phyloP scores from a whole-genome alignment of 2,329 filamentous ascomycete species.

The Diaporthe amygdali region DNA sequence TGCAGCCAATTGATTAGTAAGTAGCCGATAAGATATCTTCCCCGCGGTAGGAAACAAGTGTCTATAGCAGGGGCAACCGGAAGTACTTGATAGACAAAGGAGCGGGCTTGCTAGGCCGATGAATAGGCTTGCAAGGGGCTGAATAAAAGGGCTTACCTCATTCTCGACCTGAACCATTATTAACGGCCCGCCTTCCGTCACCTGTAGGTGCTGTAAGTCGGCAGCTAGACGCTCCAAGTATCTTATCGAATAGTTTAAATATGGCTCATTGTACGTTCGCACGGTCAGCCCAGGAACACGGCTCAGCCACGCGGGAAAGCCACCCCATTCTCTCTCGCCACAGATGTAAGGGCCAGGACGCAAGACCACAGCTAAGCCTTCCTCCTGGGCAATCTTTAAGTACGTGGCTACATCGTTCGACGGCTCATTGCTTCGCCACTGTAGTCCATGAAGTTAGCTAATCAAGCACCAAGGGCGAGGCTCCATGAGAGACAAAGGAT shows the following conservation, averaged over 20 bases:
- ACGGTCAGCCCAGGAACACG: constrained; percentile 46
- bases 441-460: background rate
- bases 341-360: constrained; percentile 55
- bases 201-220: constrained; percentile 41
- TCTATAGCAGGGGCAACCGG: too few species aligned
- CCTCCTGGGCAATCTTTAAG: constrained; percentile 51
- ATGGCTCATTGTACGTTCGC: constrained; percentile 45
- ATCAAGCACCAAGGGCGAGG: too few species aligned
- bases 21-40: accelerated
- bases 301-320: constrained; percentile 51
- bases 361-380: constrained; percentile 50
- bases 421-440: constrained; percentile 40
- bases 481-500: background rate
- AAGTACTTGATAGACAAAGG: background rate
- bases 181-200: constrained; percentile 49
- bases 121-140: background rate
- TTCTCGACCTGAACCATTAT: constrained; percentile 58
- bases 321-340: constrained; percentile 55
- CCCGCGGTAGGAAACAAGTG: background rate
- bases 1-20: background rate
- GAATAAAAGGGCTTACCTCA: constrained; percentile 32
- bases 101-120: background rate
- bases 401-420: constrained; percentile 55
- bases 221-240: constrained; percentile 46
- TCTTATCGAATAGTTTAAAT: constrained; percentile 40